Evolutionary conservation across 2,329 filamentous ascomycete species (phyloP), one percentile per base, ranked within the genome.

Genomic region (Alternaria arborescens): DNA sequence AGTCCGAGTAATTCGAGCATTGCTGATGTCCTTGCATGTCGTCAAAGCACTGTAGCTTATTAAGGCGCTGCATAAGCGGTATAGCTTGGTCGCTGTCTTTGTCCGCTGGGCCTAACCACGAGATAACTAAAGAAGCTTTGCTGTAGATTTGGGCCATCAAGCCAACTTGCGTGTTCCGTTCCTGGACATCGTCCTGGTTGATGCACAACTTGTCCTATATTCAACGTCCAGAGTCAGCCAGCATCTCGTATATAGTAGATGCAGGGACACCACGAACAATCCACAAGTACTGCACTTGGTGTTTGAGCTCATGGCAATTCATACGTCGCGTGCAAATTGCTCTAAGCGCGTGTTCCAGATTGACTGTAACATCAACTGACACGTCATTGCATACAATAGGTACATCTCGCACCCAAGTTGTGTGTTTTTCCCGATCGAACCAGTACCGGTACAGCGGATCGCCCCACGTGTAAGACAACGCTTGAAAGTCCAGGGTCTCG

Each of bases 101-200:
- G 46, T 57, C 54, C 7, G 44, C 36, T 4, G 56, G 50, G 18
- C 61, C 79, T 20, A 62, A 36, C 56, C 60, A 62, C 32, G 58
- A 52, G 6, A 60, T 30, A 8, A 62, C 60, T 5, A 36, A 16
- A 10, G 34, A 52, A 24, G 56, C 55, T 34, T 32, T 34, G 14
- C 46, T 34, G 12, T 66, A 66, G 8, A 66, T 60, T 8, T 48
- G 44, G 8, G 48, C 47, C 64, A 66, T 65, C 18, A 66, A 26
- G 16, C 42, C 32, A 14, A 66, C 60, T 38, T 66, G 64, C 11
- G 34, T 24, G 12, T 58, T 58, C 8, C 55, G 60, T n/a, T 66
- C 64, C 30, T 53, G 24, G 5, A 36, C 12, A 43, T 65, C 41
- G 36, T 18, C 36, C 32, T 66, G 64, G 38, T 66, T 57, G 32